Evolutionary conservation across 805 yeast species (phyloP), one percentile per base, ranked within the genome.

Genomic region (Wickerhamiella sorbophila): DNA sequence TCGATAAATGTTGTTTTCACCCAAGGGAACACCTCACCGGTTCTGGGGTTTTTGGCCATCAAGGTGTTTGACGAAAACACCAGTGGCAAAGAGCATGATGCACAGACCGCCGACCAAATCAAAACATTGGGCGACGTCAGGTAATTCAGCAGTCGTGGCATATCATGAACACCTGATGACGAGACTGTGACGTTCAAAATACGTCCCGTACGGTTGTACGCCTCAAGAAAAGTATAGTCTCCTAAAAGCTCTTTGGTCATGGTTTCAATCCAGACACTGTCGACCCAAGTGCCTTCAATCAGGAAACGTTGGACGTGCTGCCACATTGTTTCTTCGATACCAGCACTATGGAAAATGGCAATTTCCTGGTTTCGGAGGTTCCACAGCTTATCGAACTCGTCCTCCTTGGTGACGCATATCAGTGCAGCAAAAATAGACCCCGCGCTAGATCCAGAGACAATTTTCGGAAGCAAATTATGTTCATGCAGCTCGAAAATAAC

Each of bases 341-440:
- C 71, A 15, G 69, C 65, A 19, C 67, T 67, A 22, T 73, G 78
- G 38, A 77, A 73, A 44, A 87, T 75, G 14, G 76, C 72, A 45
- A 74, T 71, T 19, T 67, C 67, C 37, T 56, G 60, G 27, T 63
- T 60, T 27, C 69, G 55, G n/a, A 71, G 64, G 15, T 63, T 68
- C 57, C 57, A 53, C 44, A 88, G 62, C 15, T 84, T 57, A 21
- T 55, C 60, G 8, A 62, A 46, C 58, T 87, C 96, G 26, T 75
- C 81, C 44, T 77, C 77, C 8, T 79, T 72, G 54, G 80, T 84
- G 15, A 82, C 78, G 54, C 95, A 85, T 37, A 91, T 66, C 15
- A 91, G 75, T 38, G 94, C 74, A 16, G 97, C 96, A 37, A 91
- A 78, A 40, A 91, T 87, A 1, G 95, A 86, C 15, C 99, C 99